Percentiles rank a stretch among this genome's conserved stretches.
These are phyloP conservation scores for Suillus brevipes DNA, from an alignment of 768 basidiomycete genomes.

Conservation along the genomic window DNA sequence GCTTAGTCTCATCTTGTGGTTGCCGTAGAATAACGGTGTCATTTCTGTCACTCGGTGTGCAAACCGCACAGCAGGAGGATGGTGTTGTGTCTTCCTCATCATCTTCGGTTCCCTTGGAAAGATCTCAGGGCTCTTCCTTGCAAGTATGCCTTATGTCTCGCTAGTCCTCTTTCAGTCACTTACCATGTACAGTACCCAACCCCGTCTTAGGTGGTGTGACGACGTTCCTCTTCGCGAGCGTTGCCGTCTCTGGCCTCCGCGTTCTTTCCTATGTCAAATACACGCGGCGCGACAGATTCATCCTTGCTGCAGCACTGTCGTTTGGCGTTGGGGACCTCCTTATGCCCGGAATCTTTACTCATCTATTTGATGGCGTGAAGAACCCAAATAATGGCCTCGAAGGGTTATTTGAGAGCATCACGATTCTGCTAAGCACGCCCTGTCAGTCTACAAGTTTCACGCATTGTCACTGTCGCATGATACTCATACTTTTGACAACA, in stretches of 20 bases:
- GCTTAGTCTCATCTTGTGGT: not conserved
- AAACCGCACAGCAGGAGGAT: slow-evolving; percentile 73
- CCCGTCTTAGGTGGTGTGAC: slow-evolving; percentile 84
- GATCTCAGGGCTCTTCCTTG: slow-evolving; percentile 79
- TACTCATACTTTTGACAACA: slow-evolving; percentile 22
- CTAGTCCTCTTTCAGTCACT: not conserved
- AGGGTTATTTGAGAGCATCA: slow-evolving; percentile 75
- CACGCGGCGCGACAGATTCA: slow-evolving; percentile 64
- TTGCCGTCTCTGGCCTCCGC: slow-evolving; percentile 67
- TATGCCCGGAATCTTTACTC: slow-evolving; percentile 61
- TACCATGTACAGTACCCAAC: slow-evolving; percentile 55
- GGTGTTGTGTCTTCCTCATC: slow-evolving; percentile 79
- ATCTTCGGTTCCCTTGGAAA: slow-evolving; percentile 81
- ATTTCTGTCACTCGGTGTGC: slow-evolving; percentile 86
- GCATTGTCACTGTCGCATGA: not conserved
- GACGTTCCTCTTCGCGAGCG: slow-evolving; percentile 81
- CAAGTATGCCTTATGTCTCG: slow-evolving; percentile 43
- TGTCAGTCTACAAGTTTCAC: slow-evolving; percentile 48
- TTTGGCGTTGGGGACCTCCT: slow-evolving; percentile 75
- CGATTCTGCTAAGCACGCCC: slow-evolving; percentile 78
- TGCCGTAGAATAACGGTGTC: slow-evolving; percentile 70
- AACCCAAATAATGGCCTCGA: slow-evolving; percentile 54
- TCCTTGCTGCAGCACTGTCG: slow-evolving; percentile 66
- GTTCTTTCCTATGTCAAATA: slow-evolving; percentile 63
- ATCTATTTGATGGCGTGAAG: slow-evolving; percentile 65